Evolutionary conservation across 305 asterid genomes (phyloP).

Genomic region (Petunia hybrid): DNA sequence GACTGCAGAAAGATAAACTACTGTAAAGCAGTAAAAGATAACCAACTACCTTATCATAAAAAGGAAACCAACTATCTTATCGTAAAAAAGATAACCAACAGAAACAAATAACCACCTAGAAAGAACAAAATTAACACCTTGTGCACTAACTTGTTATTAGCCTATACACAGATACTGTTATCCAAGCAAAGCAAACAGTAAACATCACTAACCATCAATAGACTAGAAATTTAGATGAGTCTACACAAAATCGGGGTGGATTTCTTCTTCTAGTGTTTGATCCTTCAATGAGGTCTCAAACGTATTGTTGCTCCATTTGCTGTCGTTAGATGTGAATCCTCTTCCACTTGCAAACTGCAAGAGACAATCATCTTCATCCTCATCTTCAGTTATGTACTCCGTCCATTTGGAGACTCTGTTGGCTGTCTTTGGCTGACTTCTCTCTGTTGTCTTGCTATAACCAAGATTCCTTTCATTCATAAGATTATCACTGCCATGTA

Average conservation of each 20-base stretch:
- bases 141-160: conserved; percentile 5
- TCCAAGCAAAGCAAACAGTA: background rate
- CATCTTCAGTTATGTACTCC: conserved; percentile 57
- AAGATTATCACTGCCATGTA: conserved; percentile 29
- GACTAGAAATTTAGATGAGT: background rate
- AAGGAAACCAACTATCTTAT: too few species aligned
- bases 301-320: conserved; percentile 35
- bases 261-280: conserved; percentile 70
- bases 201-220: background rate
- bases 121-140: background rate
- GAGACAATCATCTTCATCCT: conserved; percentile 33
- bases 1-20: background rate
- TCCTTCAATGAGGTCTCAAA: conserved; percentile 45
- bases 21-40: background rate
- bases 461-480: conserved; percentile 22
- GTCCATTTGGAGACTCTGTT: conserved; percentile 73
- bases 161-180: background rate
- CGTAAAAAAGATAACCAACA: background rate
- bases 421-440: conserved; percentile 31
- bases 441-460: conserved; percentile 20
- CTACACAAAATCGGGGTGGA: conserved; percentile 76
- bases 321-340: conserved; percentile 27
- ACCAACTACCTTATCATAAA: too few species aligned
- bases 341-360: conserved; percentile 39
- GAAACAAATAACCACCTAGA: background rate